Evolutionary conservation across 2,329 filamentous ascomycete species (phyloP), one percentile per base, ranked within the genome.

Genomic region (Parasarocladium wereldwijsianum): DNA sequence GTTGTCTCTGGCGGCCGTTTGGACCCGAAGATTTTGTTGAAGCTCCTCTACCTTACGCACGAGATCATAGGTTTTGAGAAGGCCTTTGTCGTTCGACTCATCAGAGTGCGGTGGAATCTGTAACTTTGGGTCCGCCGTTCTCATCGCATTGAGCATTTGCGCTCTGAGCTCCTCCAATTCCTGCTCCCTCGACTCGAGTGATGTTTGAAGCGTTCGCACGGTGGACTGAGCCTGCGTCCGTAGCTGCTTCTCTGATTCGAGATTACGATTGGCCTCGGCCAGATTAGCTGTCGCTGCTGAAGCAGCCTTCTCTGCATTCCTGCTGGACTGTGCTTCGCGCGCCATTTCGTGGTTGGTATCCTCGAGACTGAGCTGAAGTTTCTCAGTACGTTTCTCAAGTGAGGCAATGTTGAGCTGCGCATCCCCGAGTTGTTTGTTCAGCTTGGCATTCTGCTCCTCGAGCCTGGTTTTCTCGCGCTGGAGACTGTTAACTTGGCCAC

Each of bases 331-430:
- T 46, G 86, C 83, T 54, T 94, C 87, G 17, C 85, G 70, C 29
- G 81, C 80, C 32, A 94, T 69, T 51, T 96, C 85, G 43, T 96
- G 87, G 41, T 84, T 93, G 20, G 94, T 62, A 49, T 98, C 87
- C 49, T 98, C 87, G 7, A 96, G 56, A 43, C 70, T 85, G 24
- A 96, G 66, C 30, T 85, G 72, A 17, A 96, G 64, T 54, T 94
- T 94, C 54, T 96, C 87, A 31, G 90, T 80, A 51, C 90, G 84
- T 61, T 96, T 96, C 50, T 94, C 85, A 6, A 94, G 58, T 1
- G 82, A 80, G 0, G 80, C 80, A 39, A 93, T 74, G 5, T 74
- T 74, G 15, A 94, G 55, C 43, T 94, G 87, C 5, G 81, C 67
- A 40, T 94, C 86, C 33, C 80, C 84, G 9, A 94, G 65, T 47